These are phyloP conservation scores for Pyrenochaeta sp. DNA, from an alignment of 2,329 filamentous ascomycete genomes.

Conservation along the genomic window DNA sequence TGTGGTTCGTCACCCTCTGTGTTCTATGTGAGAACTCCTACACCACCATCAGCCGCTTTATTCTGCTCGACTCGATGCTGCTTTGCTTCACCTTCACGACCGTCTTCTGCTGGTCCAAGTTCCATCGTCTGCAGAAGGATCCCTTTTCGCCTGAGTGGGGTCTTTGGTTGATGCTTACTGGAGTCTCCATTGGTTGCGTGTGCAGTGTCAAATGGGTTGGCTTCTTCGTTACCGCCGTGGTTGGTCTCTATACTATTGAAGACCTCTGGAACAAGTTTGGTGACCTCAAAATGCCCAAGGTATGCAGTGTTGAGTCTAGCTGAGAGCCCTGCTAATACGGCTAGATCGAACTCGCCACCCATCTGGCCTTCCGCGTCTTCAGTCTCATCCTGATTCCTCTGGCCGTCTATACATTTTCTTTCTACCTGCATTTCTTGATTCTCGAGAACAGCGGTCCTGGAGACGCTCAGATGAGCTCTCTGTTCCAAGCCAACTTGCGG, in stretches of 20 bases:
- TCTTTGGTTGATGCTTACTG: constrained; percentile 90
- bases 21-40: constrained; percentile 99
- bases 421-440: constrained; percentile 92
- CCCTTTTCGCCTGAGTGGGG: constrained; percentile 94
- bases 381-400: constrained; percentile 89
- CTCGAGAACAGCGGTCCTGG: constrained; percentile 93
- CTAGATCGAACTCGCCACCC: constrained; percentile 72
- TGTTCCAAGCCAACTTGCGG: constrained; percentile 95
- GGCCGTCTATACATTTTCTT: constrained; percentile 93
- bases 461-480: constrained; percentile 99
- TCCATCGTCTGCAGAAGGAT: constrained; percentile 85
- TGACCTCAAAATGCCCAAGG: constrained; percentile 86
- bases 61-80: constrained; percentile 97
- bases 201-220: constrained; percentile 99
- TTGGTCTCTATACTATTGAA: constrained; percentile 94
- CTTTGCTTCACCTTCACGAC: constrained; percentile 99
- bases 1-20: constrained; percentile 96
- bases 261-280: constrained; percentile 99
- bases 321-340: constrained; percentile 26
- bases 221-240: constrained; percentile 91
- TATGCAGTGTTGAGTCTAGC: constrained; percentile 42
- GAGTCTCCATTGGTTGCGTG: constrained; percentile 94
- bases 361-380: constrained; percentile 79
- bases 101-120: constrained; percentile 95
- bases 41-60: constrained; percentile 97